These are phyloP conservation scores for Quercus wislizeni DNA, from an alignment of 306 rosid genomes.

Conservation along the genomic window DNA sequence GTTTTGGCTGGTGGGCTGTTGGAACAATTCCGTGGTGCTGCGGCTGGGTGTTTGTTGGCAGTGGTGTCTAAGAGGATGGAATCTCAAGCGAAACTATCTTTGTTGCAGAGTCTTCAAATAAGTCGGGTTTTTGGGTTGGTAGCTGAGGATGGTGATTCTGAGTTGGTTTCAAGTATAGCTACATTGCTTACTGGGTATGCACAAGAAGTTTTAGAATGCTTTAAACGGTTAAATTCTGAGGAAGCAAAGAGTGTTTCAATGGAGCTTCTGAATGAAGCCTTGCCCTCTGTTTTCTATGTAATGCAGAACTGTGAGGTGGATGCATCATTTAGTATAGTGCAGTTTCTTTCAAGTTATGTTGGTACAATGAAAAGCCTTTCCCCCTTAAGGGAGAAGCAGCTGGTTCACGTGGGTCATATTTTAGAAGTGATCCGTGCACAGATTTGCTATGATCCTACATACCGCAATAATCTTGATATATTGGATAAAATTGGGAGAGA, in stretches of 20 bases:
- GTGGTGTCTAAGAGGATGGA: slow-evolving; percentile 91
- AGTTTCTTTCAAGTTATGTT: slow-evolving; percentile 80
- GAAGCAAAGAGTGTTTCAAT: slow-evolving; percentile 62
- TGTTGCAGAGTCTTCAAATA: slow-evolving; percentile 81
- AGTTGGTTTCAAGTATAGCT: slow-evolving; percentile 61
- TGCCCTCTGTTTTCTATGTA: slow-evolving; percentile 77
- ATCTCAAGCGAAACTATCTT: slow-evolving; percentile 58
- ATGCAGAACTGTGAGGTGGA: slow-evolving; percentile 83
- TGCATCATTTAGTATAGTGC: slow-evolving; percentile 72
- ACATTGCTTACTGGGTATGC: slow-evolving; percentile 86
- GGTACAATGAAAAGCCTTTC: slow-evolving; percentile 67
- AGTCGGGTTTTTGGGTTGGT: slow-evolving; percentile 68
- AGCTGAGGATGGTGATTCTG: slow-evolving; percentile 55
- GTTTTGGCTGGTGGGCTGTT: slow-evolving; percentile 61
- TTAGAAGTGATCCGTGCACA: slow-evolving; percentile 78
- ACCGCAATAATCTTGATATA: slow-evolving; percentile 65
- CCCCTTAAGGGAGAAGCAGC: slow-evolving; percentile 65
- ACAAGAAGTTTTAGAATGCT: slow-evolving; percentile 81
- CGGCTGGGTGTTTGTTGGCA: slow-evolving; percentile 81
- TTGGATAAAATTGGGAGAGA: slow-evolving; percentile 89
- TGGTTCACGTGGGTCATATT: slow-evolving; percentile 77
- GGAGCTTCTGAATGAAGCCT: slow-evolving; percentile 75
- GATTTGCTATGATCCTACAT: slow-evolving; percentile 63
- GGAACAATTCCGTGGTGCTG: slow-evolving; percentile 73
- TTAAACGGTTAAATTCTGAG: slow-evolving; percentile 72